Evolutionary conservation across 108 stramenopile species (phyloP), one percentile per base, ranked within the genome.

Genomic region (Cyclostephanos invisitatus): DNA sequence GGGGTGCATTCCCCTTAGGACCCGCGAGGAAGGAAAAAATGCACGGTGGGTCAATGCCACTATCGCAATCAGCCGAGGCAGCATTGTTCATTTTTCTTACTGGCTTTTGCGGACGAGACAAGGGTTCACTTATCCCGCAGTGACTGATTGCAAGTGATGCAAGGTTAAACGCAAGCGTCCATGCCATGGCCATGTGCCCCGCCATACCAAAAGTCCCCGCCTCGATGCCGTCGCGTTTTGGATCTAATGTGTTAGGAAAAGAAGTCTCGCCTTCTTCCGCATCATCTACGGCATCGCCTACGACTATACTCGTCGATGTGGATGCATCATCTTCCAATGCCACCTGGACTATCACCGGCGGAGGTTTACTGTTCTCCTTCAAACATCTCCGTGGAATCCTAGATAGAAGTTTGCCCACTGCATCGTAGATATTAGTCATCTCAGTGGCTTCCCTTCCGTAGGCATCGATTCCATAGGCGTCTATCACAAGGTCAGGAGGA

Each of bases 11-110:
- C 20, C 81, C 81, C 46, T 73, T 78, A 11, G 81, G 56, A 20
- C 81, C 81, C 21, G 81, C 73, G 10, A 76, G 61, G 38, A 77
- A 77, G 61, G 81, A 73, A 42, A 82, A 82, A n/a, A 65, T 74
- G 56, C 81, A 82, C 0, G 78, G 78, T 44, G 74, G 71, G 44
- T 74, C 49, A 32, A 78, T 58, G 25, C 74, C 77, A 57, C 73
- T 68, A 44, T 79, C 78, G 20, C 78, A 79, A 25, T 48, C 25
- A 50, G 47, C 42, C 20, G 25, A 32, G 21, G 35, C 25, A 28
- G 55, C 29, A 44, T 48, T 48, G 67, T 40, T 61, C 22, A 32
- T 55, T 62, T 14, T 37, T 59, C 62, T 57, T 7, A 24, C 36
- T 27, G 50, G 25, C 12, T 54, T 25, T 42, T 58, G 10, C 44